Percentiles rank a stretch among this genome's conserved stretches.
These are phyloP conservation scores for Xylaria castorea DNA, from an alignment of 495 filamentous ascomycete species.

Conservation along the genomic window DNA sequence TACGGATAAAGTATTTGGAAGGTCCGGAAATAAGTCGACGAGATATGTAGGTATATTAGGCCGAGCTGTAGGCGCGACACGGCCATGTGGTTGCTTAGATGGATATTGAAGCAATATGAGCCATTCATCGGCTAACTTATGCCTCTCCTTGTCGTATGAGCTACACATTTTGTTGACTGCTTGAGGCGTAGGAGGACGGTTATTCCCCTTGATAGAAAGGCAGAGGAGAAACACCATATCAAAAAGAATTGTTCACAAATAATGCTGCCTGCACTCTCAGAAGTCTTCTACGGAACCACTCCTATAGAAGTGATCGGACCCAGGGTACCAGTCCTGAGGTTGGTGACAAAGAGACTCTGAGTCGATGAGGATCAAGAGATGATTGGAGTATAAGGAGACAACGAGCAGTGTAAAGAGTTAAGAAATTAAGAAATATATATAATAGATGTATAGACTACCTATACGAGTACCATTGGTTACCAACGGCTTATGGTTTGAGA, in stretches of 20 bases:
- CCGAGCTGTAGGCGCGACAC: not conserved
- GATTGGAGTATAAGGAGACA: not conserved
- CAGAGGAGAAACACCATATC: not conserved
- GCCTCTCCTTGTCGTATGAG: not conserved
- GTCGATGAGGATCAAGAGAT: not conserved
- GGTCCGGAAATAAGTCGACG: not conserved
- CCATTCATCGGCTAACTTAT: too few species aligned
- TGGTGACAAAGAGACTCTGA: not conserved
- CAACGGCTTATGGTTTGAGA: not conserved
- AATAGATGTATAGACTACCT: not conserved
- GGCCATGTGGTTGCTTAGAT: not conserved
- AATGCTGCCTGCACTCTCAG: not conserved
- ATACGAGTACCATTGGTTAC: not conserved
- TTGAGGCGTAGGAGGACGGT: not conserved
- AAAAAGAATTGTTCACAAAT: not conserved
- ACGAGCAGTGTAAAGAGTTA: not conserved
- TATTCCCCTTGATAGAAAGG: not conserved
- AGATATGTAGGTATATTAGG: not conserved
- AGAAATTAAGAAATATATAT: not conserved
- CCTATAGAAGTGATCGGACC: not conserved
- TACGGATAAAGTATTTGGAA: not conserved
- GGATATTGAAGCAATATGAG: not conserved
- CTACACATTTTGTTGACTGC: not conserved
- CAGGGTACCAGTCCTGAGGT: not conserved
- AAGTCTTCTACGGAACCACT: not conserved